Evolutionary conservation across 345 rosid species (phyloP), one percentile per base, ranked within the genome.

Genomic region (Eucalyptus regnans): DNA sequence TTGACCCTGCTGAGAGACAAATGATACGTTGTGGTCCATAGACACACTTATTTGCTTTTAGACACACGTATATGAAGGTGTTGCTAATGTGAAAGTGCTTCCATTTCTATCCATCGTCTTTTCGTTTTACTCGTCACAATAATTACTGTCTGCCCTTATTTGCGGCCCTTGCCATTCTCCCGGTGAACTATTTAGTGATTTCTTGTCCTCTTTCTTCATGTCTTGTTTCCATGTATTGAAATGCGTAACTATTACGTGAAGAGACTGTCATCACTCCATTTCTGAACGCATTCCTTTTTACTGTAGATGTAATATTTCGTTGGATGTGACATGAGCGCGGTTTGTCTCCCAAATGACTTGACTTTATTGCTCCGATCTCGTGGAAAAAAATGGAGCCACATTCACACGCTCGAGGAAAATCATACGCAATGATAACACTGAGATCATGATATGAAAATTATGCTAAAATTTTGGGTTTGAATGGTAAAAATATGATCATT

Each of bases 301-400:
- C 29, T 76, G 48, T 41, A 20, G 48, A 10, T 41, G 29, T 20
- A 56, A 44, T 56, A 66, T 56, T 54, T 87, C 60, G 89, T 90
- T 86, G 91, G 91, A 91, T 90, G 64, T 91, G 90, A 92, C 91
- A 88, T 87, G 80, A 50, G 84, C 91, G 87, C 89, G 60, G 91
- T 90, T 86, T 87, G 51, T 46, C 52, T 37, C 66, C 87, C 86
- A 87, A 86, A 20, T 80, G 88, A 87, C 86, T 76, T 12, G 48
- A 76, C 84, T 76, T 76, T 41, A 20, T 76, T 76, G 84, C 84
- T 41, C 22, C 44, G 29, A 22, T 76, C 84, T 76, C 84, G 48
- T 76, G 84, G 48, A 43, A 41, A 76, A 20, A 76, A 10, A 41
- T 11, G 43, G 84, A 41, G 84, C 84, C 84, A 41, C 84, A 41